A percentile compares a stretch with the other conserved stretches of the same genome.
phyloP scores from a whole-genome alignment of 805 yeast species.

The Gaillardinia entomophila region DNA sequence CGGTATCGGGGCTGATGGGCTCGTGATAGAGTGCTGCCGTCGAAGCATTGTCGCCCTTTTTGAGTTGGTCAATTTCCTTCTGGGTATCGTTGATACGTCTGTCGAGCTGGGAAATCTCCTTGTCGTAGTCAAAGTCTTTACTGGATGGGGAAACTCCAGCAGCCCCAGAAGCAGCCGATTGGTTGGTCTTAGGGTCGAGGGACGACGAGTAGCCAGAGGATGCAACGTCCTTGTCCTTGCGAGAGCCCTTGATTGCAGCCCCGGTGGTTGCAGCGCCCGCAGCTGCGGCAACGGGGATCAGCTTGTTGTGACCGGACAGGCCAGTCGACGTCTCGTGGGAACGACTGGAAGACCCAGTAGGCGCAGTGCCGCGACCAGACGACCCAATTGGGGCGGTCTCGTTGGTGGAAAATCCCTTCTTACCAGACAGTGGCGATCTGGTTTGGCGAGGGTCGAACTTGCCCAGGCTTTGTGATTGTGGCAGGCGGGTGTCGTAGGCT shows the following conservation, averaged over 20 bases:
- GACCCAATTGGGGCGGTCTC: no score
- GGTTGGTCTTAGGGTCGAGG: neutral
- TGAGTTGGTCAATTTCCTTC: conserved; percentile 14
- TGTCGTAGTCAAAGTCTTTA: conserved; percentile 14
- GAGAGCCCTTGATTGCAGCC: neutral
- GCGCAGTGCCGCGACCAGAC: no score
- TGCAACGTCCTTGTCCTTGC: no score
- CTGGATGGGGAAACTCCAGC: conserved; percentile 9
- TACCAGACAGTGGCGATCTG: no score
- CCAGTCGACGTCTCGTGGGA: neutral
- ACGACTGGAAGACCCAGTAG: conserved; percentile 2
- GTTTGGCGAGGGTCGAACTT: no score
- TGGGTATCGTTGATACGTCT: conserved; percentile 19
- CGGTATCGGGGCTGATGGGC: conserved; percentile 1
- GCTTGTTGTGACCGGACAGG: neutral
- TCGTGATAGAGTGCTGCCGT: conserved; percentile 4
- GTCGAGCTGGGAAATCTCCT: conserved; percentile 18
- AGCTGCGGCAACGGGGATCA: neutral
- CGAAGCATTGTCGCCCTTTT: conserved; percentile 2
- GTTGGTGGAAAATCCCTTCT: no score
- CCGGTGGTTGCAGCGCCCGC: conserved; percentile 1
- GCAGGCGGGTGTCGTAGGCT: no score
- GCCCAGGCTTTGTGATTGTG: no score
- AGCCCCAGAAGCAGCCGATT: neutral
- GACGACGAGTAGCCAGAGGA: conserved; percentile 1